Conservation (phyloP, 2,329 filamentous ascomycete genomes). For the Penicillium hordei region DNA sequence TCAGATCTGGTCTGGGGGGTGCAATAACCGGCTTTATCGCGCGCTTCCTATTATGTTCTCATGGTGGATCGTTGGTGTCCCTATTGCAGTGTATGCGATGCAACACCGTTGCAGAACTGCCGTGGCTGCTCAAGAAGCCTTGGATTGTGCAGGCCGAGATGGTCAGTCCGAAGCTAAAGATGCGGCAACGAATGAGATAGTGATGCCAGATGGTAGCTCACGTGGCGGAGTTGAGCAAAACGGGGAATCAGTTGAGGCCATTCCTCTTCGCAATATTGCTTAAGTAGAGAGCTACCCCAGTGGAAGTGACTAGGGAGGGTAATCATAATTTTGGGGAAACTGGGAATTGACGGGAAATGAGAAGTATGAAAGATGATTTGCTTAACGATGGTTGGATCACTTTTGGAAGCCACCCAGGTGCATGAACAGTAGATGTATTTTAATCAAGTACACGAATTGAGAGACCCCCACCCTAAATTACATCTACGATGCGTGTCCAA, state of each 20-base stretch:
- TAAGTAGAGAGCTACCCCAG: background rate
- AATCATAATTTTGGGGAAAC: background rate
- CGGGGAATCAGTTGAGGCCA: background rate
- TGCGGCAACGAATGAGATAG: background rate
- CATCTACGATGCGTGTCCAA: too few species aligned
- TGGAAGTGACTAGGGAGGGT: too few species aligned
- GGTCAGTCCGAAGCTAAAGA: background rate
- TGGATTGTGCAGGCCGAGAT: background rate
- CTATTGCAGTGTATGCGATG: slow-evolving; percentile 1
- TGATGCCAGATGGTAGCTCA: background rate
- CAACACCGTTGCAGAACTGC: background rate
- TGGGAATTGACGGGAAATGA: background rate
- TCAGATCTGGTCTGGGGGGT: slow-evolving; percentile 45
- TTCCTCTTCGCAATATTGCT: background rate
- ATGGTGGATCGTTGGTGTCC: slow-evolving; percentile 32
- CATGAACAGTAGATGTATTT: background rate
- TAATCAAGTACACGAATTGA: background rate
- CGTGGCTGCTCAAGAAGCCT: background rate
- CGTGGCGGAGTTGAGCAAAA: background rate
- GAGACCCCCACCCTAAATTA: background rate
- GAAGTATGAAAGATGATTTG: background rate
- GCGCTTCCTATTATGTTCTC: slow-evolving; percentile 44
- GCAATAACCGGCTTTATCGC: slow-evolving; percentile 38
- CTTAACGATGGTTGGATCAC: background rate
- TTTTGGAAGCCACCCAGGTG: too few species aligned